These are phyloP conservation scores for Harringtonia aguacate DNA, from an alignment of 2,329 filamentous ascomycete species.

Conservation along the genomic window DNA sequence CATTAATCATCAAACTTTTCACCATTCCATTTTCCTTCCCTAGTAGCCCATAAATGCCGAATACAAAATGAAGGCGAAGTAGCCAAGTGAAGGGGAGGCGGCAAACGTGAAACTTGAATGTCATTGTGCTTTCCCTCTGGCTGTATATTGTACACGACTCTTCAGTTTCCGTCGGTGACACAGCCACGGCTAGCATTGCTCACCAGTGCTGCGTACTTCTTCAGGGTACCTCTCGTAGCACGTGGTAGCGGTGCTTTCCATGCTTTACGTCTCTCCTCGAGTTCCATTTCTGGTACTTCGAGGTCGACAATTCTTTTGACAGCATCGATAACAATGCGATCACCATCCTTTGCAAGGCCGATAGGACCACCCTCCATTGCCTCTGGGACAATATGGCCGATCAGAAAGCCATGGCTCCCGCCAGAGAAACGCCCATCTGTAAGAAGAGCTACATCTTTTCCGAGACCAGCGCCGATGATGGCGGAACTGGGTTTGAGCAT, in stretches of 20 bases:
- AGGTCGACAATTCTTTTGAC: conserved; percentile 61
- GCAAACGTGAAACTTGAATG: too few species aligned
- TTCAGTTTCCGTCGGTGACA: conserved; percentile 34
- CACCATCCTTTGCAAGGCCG: conserved; percentile 69
- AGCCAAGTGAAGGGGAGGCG: too few species aligned
- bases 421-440: conserved; percentile 71
- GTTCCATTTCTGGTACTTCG: conserved; percentile 54
- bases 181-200: conserved; percentile 50
- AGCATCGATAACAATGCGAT: conserved; percentile 72
- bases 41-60: background rate
- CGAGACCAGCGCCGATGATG: conserved; percentile 82
- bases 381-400: conserved; percentile 81
- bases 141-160: background rate
- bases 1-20: conserved; percentile 7
- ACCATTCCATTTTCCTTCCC: background rate
- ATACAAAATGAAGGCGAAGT: too few species aligned
- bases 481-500: conserved; percentile 88
- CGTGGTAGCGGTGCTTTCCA: conserved; percentile 53
- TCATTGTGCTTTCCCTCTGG: too few species aligned
- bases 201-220: conserved; percentile 56
- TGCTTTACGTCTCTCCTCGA: conserved; percentile 42
- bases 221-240: conserved; percentile 54
- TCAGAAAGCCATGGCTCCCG: conserved; percentile 76
- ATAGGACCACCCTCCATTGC: conserved; percentile 80
- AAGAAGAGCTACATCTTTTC: conserved; percentile 62